Evolutionary conservation across 441 rosid species (phyloP), one percentile per base, ranked within the genome.

Genomic region (Mallotus repandus): DNA sequence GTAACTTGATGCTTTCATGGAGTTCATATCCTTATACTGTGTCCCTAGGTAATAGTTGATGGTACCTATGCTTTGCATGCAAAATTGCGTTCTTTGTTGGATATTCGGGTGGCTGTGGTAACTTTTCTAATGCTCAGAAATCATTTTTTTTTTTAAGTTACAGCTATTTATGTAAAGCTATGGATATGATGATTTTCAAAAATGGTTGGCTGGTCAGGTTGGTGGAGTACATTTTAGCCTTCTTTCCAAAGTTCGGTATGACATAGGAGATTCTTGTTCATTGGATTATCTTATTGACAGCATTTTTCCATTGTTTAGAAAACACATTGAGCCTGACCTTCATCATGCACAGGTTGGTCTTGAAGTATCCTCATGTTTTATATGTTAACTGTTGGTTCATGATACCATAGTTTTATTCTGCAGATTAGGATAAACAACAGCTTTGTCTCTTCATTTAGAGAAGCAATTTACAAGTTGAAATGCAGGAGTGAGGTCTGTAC

Each of bases 101-200:
- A 96, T 84, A 96, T 96, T 76, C 97, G 98, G 78, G 98, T 96
- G 85, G 99, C 99, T 61, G 99, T 96, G 94, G 99, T 96, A 84
- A 82, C 63, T 59, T 58, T 78, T 71, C 65, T 66, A 38, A 48
- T 54, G 32, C 71, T 56, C 55, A 72, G 54, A 53, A 53, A 15
- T 32, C 15, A 73, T 63, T 45, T 75, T 70, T 69, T 45, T 70
- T 67, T 45, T 64, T 49, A 32, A 70, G 69, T 58, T 76, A 35
- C 61, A 58, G n/a, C 70, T 78, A 59, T 38, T 8, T 72, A 3
- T 18, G 4, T 16, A 16, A 25, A 62, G 32, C 38, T 46, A 69
- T 77, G 64, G 21, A 53, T 65, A 59, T 77, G 62, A 59, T 75
- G 54, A 59, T 64, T 75, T 68, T 66, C 68, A 63, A 68, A 59